Conservation (phyloP, 2,329 filamentous ascomycete species). For the Fusarium verrucosum region DNA sequence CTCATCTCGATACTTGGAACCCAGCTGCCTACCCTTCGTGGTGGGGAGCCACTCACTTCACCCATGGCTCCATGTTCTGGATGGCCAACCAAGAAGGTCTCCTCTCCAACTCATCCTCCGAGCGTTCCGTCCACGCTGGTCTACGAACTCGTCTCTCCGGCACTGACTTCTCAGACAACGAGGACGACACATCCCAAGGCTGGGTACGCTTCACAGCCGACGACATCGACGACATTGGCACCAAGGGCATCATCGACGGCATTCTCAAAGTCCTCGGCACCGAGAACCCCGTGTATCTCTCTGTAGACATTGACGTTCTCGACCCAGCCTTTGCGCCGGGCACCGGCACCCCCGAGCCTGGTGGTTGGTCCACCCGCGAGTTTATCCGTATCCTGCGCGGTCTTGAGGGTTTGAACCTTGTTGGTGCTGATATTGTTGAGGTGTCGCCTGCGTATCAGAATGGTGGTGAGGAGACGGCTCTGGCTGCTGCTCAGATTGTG, state of each 20-base stretch:
- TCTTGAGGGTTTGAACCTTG: constrained; percentile 82
- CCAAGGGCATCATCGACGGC: constrained; percentile 71
- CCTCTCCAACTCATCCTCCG: constrained; percentile 73
- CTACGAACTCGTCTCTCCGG: constrained; percentile 79
- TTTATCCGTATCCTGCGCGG: constrained; percentile 84
- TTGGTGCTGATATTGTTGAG: constrained; percentile 91
- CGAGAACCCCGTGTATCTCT: constrained; percentile 81
- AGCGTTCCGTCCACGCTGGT: constrained; percentile 82
- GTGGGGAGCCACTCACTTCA: constrained; percentile 76
- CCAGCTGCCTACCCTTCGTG: constrained; percentile 80
- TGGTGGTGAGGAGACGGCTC: constrained; percentile 78
- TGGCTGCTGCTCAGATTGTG: constrained; percentile 84
- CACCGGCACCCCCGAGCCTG: constrained; percentile 88
- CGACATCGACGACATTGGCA: constrained; percentile 86
- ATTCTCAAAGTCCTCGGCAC: constrained; percentile 80
- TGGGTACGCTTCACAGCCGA: constrained; percentile 83
- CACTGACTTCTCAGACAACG: constrained; percentile 71
- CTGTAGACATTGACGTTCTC: constrained; percentile 83
- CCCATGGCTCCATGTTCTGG: constrained; percentile 93
- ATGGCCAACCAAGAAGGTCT: constrained; percentile 83
- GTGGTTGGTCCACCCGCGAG: constrained; percentile 90
- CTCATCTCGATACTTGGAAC: constrained; percentile 86
- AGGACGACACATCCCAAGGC: constrained; percentile 77
- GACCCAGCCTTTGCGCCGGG: constrained; percentile 75
- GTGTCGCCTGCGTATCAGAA: constrained; percentile 85